Evolutionary conservation across 23 red algal species (phyloP), one percentile per base, ranked within the genome.

Genomic region (Agarophyton chilense): DNA sequence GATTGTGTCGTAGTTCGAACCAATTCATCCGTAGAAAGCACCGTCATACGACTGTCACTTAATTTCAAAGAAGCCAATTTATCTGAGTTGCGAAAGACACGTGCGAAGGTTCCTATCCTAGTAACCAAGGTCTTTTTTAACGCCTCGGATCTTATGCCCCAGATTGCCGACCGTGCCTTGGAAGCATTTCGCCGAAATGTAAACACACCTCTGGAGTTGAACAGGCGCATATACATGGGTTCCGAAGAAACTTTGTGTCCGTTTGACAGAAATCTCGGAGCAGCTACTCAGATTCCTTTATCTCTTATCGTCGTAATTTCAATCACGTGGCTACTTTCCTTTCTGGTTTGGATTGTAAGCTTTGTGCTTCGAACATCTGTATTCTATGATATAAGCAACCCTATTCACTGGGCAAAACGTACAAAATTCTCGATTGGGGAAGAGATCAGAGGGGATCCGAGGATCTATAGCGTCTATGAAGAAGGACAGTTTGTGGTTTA

Each of bases 351-450:
- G 22, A 29, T 58, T 58, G 2, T 25, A 2, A 58, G 55, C 29
- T 11, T 58, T 28, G 22, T 58, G 5, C 5, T 58, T 58, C 55
- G 55, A 8, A 10, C 14, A 58, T 28, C 5, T 17, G 11, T 58
- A 7, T 58, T 58, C 29, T 58, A 58, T 58, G 55, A 58, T 58
- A 58, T 58, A 58, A 58, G 55, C 55, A 58, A 58, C 29, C 55
- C 55, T 58, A 58, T 28, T 58, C 22, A 58, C 29, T 58, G 55
- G 55, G 55, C 55, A 58, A 58, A 58, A 58, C 55, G 29, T 58
- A 58, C 55, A 25, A 58, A 25, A 58, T 25, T 28, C 55, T 7
- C 25, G 4, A 10, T 28, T 58, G 55, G 29, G 24, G 55, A 58
- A 58, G 4, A 9, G 55, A 58, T 58, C 29, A 58, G 8, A 28